Conservation (phyloP, 306 rosid genomes). For the Corylus heterophylla region DNA sequence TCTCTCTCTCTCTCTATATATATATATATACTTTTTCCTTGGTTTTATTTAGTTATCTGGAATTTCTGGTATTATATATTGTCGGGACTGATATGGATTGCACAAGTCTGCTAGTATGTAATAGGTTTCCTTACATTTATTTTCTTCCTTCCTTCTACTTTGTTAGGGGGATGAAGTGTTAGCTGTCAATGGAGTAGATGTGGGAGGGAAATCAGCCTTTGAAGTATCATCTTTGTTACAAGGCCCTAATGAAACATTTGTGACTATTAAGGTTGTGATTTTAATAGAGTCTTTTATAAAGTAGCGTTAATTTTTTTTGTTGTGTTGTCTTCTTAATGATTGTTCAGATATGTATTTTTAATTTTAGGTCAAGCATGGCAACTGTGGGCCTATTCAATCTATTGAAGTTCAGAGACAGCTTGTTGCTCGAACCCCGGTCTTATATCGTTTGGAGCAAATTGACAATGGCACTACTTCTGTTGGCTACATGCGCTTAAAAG, state of each 20-base stretch:
- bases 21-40: not conserved
- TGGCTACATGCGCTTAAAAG: constrained; percentile 88
- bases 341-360: constrained; percentile 28
- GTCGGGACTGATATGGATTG: not conserved
- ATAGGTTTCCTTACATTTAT: constrained; percentile 4
- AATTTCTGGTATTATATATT: not conserved
- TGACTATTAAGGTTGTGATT: constrained; percentile 76
- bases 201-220: constrained; percentile 84
- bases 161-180: constrained; percentile 88
- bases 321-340: constrained; percentile 26
- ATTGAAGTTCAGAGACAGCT: constrained; percentile 75
- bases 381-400: constrained; percentile 83
- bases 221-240: constrained; percentile 84
- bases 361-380: constrained; percentile 85
- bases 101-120: not conserved
- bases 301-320: constrained; percentile 28
- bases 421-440: constrained; percentile 90
- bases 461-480: constrained; percentile 60
- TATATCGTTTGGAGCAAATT: constrained; percentile 75
- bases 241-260: constrained; percentile 89
- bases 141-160: constrained; percentile 1
- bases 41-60: not conserved
- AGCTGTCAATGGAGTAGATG: constrained; percentile 78
- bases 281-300: constrained; percentile 29
- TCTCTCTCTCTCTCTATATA: no score